phyloP scores from a whole-genome alignment of 192 early-diverging fungal genomes.

The Pilobolus umbonatus region DNA sequence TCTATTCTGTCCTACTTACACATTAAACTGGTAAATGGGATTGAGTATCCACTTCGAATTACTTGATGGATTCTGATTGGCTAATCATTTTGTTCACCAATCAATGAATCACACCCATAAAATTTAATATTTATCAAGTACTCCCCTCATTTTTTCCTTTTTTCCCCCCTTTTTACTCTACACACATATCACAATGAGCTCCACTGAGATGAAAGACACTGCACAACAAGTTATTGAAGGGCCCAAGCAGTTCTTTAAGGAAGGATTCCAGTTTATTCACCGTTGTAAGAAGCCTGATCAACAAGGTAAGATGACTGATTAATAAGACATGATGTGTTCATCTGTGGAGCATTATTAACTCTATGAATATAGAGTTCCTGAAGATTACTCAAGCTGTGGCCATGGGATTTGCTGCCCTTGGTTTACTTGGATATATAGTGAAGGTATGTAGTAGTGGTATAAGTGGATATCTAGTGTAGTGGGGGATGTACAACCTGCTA shows the following conservation, averaged over 20 bases:
- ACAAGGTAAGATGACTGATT: constrained; percentile 54
- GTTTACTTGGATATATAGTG: constrained; percentile 96
- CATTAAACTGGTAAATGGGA: too few relatives aligned
- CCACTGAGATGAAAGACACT: constrained; percentile 36
- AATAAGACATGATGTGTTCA: background rate
- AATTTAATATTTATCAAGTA: background rate
- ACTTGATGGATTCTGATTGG: background rate
- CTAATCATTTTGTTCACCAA: background rate
- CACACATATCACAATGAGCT: constrained; percentile 22
- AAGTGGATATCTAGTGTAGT: background rate
- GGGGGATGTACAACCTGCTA: background rate
- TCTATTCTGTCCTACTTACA: too few relatives aligned
- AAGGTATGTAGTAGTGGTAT: constrained; percentile 45
- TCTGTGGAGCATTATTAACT: background rate
- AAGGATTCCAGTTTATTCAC: constrained; percentile 87
- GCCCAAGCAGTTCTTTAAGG: constrained; percentile 89
- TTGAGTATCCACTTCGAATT: too few relatives aligned
- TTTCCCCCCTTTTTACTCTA: constrained; percentile 1
- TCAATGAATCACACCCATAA: background rate
- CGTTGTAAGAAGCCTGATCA: constrained; percentile 97
- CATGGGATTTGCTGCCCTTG: constrained; percentile 94
- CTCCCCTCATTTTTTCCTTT: background rate
- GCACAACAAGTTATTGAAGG: constrained; percentile 70
- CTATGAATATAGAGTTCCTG: constrained; percentile 70
- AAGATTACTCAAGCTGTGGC: constrained; percentile 91